These are phyloP conservation scores for Jamesozyma piceae DNA, from an alignment of 805 yeast species.

Conservation along the genomic window DNA sequence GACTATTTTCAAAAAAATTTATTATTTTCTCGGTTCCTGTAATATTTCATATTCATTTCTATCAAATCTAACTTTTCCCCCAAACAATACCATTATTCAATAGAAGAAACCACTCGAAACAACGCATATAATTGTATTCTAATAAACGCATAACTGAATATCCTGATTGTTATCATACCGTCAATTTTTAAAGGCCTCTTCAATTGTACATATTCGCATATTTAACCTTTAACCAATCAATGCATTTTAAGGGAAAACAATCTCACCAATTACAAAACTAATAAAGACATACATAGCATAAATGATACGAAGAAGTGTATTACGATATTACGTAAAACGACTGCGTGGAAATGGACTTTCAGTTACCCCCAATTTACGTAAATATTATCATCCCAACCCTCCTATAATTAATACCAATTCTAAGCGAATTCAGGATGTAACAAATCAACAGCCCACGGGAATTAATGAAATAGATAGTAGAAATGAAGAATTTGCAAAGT, in stretches of 20 bases:
- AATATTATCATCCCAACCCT: neutral
- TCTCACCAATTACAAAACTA: neutral
- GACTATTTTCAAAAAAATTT: too few species aligned
- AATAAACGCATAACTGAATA: too few species aligned
- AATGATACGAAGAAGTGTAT: slow-evolving; percentile 4
- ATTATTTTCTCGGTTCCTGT: too few species aligned
- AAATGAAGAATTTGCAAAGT: slow-evolving; percentile 4
- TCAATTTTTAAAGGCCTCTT: neutral
- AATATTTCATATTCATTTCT: too few species aligned
- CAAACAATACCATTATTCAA: too few species aligned
- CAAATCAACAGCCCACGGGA: neutral
- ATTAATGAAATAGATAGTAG: neutral
- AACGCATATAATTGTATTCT: too few species aligned
- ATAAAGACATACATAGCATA: neutral
- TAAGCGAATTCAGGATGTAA: neutral
- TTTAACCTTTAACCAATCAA: neutral
- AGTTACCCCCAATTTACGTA: too few species aligned
- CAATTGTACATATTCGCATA: neutral
- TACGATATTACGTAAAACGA: slow-evolving; percentile 1
- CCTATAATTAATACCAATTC: neutral
- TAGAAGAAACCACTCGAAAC: too few species aligned
- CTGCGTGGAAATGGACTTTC: neutral
- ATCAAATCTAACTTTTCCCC: too few species aligned
- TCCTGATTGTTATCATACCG: too few species aligned
- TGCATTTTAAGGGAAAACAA: neutral